Evolutionary conservation across 768 basidiomycete species (phyloP), one percentile per base, ranked within the genome.

Genomic region (Tulasnella sp.): DNA sequence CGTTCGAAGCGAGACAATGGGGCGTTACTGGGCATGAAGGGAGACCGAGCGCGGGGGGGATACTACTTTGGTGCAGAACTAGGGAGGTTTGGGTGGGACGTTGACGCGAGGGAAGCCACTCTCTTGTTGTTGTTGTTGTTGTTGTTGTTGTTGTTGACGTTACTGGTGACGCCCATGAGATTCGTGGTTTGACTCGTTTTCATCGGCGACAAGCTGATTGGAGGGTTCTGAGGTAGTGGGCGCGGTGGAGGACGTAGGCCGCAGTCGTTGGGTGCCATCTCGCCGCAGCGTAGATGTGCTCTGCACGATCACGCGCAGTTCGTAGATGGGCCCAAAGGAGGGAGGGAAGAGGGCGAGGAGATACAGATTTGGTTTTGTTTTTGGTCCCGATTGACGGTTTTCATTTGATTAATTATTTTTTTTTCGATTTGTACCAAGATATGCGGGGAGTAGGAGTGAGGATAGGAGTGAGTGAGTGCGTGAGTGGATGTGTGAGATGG

Each of bases 221-320:
- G 57, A 19, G 27, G 12, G 44, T 48, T 48, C 25, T 49, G 30
- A 24, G 30, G 31, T 19, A 30, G 38, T 17, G 51, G 49, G 11
- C 44, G 51, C 12, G 25, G 52, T 9, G 55, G 48, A 19, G 61
- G 53, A 8, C 65, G 80, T n/a, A 81, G 57, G 19, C 85, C 87
- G 65, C 89, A 91, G 69, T 91, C 84, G 54, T 77, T 74, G 9
- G 89, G 88, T 11, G 89, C 88, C 48, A 79, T 66, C 67, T 92
- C 89, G 17, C 88, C 89, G 65, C 90, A 92, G 68, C 89, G 90
- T 63, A 87, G 76, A 67, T 92, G 89, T n/a, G 85, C 79, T 65
- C 88, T 87, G 65, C 4, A 43, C 43, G 65, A 53, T 41, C 54
- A 21, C 12, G 44, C n/a, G 29, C 21, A 30, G 44, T 30, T 50